Evolutionary conservation across 2,329 filamentous ascomycete species (phyloP), one percentile per base, ranked within the genome.

Genomic region (Phaeosphaeria sp.): DNA sequence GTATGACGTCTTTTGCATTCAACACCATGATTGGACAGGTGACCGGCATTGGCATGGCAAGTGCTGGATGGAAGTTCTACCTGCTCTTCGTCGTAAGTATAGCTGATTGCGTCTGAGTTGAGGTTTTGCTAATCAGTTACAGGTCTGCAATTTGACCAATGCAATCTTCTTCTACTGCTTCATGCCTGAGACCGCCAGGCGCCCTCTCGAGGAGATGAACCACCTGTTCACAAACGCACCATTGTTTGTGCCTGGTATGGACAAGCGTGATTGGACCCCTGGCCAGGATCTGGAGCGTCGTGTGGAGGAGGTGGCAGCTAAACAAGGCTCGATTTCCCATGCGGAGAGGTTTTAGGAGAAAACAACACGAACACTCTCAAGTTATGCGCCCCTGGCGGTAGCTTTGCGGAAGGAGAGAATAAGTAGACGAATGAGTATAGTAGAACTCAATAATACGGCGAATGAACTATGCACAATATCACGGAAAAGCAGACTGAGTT

Each of bases 11-110:
- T 11, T 92, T 90, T 73, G 89, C 89, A 1, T 92, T 90, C 80
- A 91, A 91, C 78, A 91, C 89, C 27, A 86, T 91, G 84, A 91
- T 91, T 55, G 88, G 88, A 1, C 87, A 90, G 72, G 83, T 88
- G 10, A 91, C 88, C 0, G 84, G 84, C 2, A 85, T 87, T 44
- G 87, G 85, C 1, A 84, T 89, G 75, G 73, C 76, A 3, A 74
- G 73, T 18, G 79, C 86, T n/a, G 80, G 83, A 6, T 89, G 83
- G 72, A 77, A 72, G 44, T 89, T 78, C 70, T 89, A 88, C 69
- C 78, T 85, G 53, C 69, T 90, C 15, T 90, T 90, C 71, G 80
- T 85, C 58, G 79, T 79, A 77, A 76, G 77, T 73, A 36, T 15
- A 13, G 6, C 3, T 13, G 25, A 22, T 21, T 41, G 1, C 44